phyloP scores from a whole-genome alignment of 2,329 filamentous ascomycete genomes.

The Aureobasidium zeae region DNA sequence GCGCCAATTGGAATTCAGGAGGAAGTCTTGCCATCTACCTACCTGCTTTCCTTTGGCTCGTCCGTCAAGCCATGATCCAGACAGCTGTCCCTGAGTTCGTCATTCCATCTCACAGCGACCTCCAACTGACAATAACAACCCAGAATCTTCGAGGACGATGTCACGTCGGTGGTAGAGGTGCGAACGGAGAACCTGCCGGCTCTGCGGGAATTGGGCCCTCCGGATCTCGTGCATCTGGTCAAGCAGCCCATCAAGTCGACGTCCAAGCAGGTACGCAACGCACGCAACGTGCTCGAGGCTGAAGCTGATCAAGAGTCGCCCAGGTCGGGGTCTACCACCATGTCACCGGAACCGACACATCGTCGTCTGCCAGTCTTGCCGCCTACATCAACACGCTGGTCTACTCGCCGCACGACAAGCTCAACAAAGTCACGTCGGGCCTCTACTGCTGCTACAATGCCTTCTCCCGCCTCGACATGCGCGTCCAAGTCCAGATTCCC shows the following conservation, averaged over 20 bases:
- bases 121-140: background rate
- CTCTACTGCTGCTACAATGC: constrained; percentile 99
- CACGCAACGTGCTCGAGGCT: background rate
- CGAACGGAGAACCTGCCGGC: constrained; percentile 80
- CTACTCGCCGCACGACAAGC: constrained; percentile 74
- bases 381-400: constrained; percentile 98
- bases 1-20: constrained; percentile 1
- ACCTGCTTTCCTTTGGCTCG: background rate
- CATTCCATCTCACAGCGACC: background rate
- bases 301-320: constrained; percentile 15
- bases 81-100: constrained; percentile 37
- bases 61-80: constrained; percentile 29
- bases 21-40: no score
- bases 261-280: constrained; percentile 44
- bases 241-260: constrained; percentile 58
- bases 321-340: constrained; percentile 94
- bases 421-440: constrained; percentile 84
- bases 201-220: constrained; percentile 86
- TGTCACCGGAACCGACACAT: constrained; percentile 93
- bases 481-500: constrained; percentile 93
- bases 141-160: constrained; percentile 87
- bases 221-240: constrained; percentile 88
- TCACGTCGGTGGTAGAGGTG: constrained; percentile 84
- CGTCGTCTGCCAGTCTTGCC: constrained; percentile 89
- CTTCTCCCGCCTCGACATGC: constrained; percentile 95